phyloP scores from a whole-genome alignment of 108 stramenopile genomes.

The Cylindrotheca fusiformis region DNA sequence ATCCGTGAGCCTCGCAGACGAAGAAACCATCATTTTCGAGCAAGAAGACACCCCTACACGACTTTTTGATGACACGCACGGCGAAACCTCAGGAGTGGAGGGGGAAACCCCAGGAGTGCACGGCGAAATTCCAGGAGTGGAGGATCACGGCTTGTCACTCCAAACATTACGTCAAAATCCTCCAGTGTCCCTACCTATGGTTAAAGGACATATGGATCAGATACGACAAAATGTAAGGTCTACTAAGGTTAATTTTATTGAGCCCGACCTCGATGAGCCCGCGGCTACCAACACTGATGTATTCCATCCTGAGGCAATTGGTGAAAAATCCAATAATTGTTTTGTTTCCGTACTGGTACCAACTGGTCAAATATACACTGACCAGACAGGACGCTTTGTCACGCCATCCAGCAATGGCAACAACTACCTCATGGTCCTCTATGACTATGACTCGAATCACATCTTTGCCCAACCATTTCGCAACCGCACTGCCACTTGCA shows the following conservation, averaged over 20 bases:
- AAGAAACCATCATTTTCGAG: too few species aligned
- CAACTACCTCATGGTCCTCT: constrained; percentile 34
- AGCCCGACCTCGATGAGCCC: background rate
- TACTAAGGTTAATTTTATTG: constrained; percentile 10
- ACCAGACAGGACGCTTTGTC: constrained; percentile 38
- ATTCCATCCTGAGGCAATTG: too few species aligned
- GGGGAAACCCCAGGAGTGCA: too few species aligned
- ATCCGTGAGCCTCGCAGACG: too few species aligned
- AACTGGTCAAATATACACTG: constrained; percentile 35
- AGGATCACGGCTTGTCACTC: constrained; percentile 27
- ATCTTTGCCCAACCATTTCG: too few species aligned
- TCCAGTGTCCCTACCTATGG: constrained; percentile 7
- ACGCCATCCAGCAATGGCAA: constrained; percentile 26
- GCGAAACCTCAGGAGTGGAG: too few species aligned
- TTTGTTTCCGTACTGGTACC: constrained; percentile 8
- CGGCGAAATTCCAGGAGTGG: too few species aligned
- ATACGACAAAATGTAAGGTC: constrained; percentile 2
- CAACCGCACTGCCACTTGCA: too few species aligned
- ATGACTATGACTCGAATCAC: constrained; percentile 40
- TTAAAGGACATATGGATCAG: constrained; percentile 35
- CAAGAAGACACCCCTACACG: too few species aligned
- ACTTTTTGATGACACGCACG: too few species aligned
- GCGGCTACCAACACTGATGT: too few species aligned
- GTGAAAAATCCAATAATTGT: background rate
- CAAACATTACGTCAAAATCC: constrained; percentile 2